These are phyloP conservation scores for Candida sanyaensis DNA, from an alignment of 1,139 yeast genomes.

Conservation along the genomic window DNA sequence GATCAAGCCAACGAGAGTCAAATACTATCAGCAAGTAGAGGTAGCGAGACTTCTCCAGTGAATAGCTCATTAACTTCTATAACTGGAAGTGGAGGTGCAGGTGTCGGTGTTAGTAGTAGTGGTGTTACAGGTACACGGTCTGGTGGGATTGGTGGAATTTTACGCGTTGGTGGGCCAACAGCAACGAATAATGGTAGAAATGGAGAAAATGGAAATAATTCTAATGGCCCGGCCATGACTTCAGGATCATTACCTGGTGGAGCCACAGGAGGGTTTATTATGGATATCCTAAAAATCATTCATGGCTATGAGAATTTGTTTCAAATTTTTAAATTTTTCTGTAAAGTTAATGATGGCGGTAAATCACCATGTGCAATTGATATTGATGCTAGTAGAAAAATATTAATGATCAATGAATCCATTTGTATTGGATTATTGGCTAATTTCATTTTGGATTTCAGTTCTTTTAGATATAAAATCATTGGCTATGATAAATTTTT, in stretches of 20 bases:
- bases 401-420: slow-evolving; percentile 49
- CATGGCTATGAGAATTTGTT: slow-evolving; percentile 36
- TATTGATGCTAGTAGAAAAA: background rate
- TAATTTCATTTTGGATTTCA: slow-evolving; percentile 77
- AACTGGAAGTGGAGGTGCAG: slow-evolving; percentile 1
- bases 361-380: slow-evolving; percentile 3
- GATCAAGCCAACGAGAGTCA: slow-evolving; percentile 2
- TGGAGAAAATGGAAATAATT: slow-evolving; percentile 1
- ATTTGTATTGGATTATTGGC: slow-evolving; percentile 71
- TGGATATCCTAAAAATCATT: slow-evolving; percentile 51
- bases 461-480: slow-evolving; percentile 64
- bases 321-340: slow-evolving; percentile 12
- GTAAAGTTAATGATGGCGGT: slow-evolving; percentile 11
- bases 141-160: background rate
- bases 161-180: background rate
- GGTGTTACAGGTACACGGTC: background rate
- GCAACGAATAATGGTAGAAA: background rate
- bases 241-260: slow-evolving; percentile 2
- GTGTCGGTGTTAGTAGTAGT: too few species aligned
- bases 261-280: slow-evolving; percentile 26
- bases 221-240: background rate
- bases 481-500: slow-evolving; percentile 57
- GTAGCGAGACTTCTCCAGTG: background rate
- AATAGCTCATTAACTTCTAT: background rate
- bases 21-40: background rate